Evolutionary conservation across 1,284 basidiomycete genomes (phyloP).

Genomic region (Ganoderma sp.): DNA sequence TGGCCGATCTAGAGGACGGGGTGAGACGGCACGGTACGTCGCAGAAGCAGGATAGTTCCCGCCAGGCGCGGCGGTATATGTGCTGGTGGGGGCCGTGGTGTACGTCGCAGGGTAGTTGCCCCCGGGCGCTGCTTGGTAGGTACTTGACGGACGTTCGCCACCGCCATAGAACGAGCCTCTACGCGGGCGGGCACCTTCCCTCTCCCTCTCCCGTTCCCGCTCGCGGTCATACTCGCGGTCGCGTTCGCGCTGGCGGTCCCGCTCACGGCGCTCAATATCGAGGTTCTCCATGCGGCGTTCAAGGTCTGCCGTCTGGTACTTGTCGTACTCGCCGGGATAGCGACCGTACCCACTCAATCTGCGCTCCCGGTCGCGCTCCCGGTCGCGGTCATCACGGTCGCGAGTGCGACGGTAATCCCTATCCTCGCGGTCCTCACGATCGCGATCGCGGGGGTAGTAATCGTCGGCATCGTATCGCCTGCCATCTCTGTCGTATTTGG

Average conservation of each 20-base stretch:
- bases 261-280: conserved; percentile 38
- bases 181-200: conserved; percentile 33
- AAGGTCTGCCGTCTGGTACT: conserved; percentile 36
- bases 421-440: conserved; percentile 50
- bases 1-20: conserved; percentile 32
- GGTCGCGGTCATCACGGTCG: conserved; percentile 27
- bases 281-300: conserved; percentile 42
- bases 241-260: conserved; percentile 38
- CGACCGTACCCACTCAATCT: conserved; percentile 26
- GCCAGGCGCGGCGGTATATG: conserved; percentile 32
- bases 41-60: conserved; percentile 28
- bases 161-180: conserved; percentile 37
- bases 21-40: conserved; percentile 32
- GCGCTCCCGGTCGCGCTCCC: conserved; percentile 31
- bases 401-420: conserved; percentile 43
- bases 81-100: conserved; percentile 20
- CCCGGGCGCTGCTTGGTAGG: conserved; percentile 33
- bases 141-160: conserved; percentile 32
- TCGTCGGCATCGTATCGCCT: conserved; percentile 36
- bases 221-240: conserved; percentile 28
- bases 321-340: conserved; percentile 37
- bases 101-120: conserved; percentile 27
- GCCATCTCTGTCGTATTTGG: conserved; percentile 44
- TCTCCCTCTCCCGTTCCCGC: conserved; percentile 22
- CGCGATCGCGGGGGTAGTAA: conserved; percentile 47